Evolutionary conservation across 1,139 yeast species (phyloP).

Genomic region (Yamadazyma dushanensis): DNA sequence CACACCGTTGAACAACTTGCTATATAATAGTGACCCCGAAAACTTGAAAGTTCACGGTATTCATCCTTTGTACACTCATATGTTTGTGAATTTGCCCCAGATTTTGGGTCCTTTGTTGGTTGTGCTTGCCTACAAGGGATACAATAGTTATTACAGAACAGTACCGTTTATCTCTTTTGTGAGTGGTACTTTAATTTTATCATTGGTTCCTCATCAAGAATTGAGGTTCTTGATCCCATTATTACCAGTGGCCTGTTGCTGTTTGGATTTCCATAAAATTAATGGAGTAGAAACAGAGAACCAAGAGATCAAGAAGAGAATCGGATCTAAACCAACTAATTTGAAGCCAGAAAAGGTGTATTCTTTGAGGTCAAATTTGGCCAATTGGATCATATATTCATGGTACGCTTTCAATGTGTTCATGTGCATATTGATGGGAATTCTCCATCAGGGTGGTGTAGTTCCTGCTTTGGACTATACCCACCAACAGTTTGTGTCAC

Average conservation of each 20-base stretch:
- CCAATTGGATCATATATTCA: slow-evolving; percentile 25
- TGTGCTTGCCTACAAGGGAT: slow-evolving; percentile 37
- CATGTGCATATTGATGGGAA: slow-evolving; percentile 70
- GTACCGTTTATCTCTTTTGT: slow-evolving; percentile 58
- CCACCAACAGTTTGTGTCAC: slow-evolving; percentile 13
- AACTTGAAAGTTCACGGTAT: slow-evolving; percentile 80
- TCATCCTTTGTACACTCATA: slow-evolving; percentile 76
- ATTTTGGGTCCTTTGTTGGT: slow-evolving; percentile 72
- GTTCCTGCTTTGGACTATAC: slow-evolving; percentile 58
- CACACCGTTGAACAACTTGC: slow-evolving; percentile 74
- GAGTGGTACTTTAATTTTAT: slow-evolving; percentile 63
- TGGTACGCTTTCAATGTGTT: slow-evolving; percentile 70
- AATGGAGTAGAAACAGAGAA: slow-evolving; percentile 8
- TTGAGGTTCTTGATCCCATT: slow-evolving; percentile 78
- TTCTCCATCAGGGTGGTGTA: slow-evolving; percentile 88
- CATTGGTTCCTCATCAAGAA: slow-evolving; percentile 89
- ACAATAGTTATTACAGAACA: slow-evolving; percentile 37
- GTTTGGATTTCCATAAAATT: slow-evolving; percentile 47
- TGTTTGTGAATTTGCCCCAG: slow-evolving; percentile 74
- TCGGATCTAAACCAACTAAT: slow-evolving; percentile 8
- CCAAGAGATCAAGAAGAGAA: slow-evolving; percentile 11
- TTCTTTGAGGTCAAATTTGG: slow-evolving; percentile 13
- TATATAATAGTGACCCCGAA: slow-evolving; percentile 59
- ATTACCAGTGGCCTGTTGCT: slow-evolving; percentile 67
- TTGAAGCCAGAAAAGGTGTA: slow-evolving; percentile 14